These are phyloP conservation scores for Rhytidiadelphus loreus DNA, from an alignment of 225 moss, liverwort and hornwort species.

Conservation along the genomic window DNA sequence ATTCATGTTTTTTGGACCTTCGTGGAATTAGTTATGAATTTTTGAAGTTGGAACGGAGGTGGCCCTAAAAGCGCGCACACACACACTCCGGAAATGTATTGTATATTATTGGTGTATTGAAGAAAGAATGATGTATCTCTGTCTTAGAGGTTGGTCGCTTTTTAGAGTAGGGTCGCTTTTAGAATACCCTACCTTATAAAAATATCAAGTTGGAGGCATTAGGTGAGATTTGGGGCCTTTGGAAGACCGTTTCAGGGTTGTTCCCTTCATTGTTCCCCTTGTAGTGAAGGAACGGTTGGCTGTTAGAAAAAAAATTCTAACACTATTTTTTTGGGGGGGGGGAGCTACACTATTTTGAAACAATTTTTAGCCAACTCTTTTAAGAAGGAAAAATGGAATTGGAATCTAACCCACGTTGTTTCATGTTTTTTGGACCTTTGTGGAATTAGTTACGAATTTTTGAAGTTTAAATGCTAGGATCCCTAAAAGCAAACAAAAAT, in stretches of 20 bases:
- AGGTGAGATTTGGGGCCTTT: too few species aligned
- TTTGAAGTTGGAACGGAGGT: not conserved
- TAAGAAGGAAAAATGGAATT: not conserved
- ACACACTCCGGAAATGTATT: rapidly evolving
- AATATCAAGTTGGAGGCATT: not conserved
- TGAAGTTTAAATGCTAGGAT: rapidly evolving
- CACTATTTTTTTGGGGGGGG: too few species aligned
- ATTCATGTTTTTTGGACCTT: not conserved
- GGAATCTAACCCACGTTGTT: not conserved
- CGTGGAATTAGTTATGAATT: not conserved
- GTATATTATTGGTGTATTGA: not conserved
- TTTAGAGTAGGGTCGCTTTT: rapidly evolving
- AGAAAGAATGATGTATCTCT: not conserved
- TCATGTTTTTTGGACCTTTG: not conserved
- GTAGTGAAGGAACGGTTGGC: too few species aligned
- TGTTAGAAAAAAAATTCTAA: too few species aligned
- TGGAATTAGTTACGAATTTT: not conserved
- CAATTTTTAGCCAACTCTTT: rapidly evolving
- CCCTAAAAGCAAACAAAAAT: rapidly evolving
- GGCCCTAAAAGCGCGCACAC: rapidly evolving
- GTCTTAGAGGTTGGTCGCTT: rapidly evolving
- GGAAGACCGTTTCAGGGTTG: too few species aligned
- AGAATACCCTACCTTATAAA: not conserved
- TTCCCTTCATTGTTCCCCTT: too few species aligned
- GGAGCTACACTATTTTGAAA: too few species aligned